Conservation (phyloP, 2,329 filamentous ascomycete species). For the Leptographium procerum region DNA sequence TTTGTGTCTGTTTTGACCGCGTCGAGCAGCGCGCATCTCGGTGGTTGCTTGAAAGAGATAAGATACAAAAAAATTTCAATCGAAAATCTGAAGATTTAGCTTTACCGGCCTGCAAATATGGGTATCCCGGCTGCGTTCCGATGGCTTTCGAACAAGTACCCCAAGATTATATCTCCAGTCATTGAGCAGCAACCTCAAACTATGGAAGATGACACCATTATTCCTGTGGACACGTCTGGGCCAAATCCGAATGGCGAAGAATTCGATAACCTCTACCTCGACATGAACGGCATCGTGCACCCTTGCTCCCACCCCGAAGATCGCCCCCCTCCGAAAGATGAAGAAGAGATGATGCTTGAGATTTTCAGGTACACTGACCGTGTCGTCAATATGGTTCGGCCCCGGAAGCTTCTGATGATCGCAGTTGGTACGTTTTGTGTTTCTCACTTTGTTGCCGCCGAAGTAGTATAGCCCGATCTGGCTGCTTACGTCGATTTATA, state of each 20-base stretch:
- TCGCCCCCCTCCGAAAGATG: slow-evolving; percentile 76
- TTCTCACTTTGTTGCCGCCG: neutral
- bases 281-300: slow-evolving; percentile 99
- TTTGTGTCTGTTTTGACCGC: neutral
- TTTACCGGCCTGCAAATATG: slow-evolving; percentile 41
- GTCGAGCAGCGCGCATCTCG: neutral
- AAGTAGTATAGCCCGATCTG: no score
- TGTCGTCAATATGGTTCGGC: slow-evolving; percentile 96
- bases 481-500: neutral
- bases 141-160: slow-evolving; percentile 95
- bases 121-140: slow-evolving; percentile 91
- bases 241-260: slow-evolving; percentile 97
- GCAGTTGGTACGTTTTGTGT: slow-evolving; percentile 62
- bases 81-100: neutral
- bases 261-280: slow-evolving; percentile 93
- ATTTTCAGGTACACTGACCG: slow-evolving; percentile 98
- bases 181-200: slow-evolving; percentile 73
- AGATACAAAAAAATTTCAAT: neutral
- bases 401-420: slow-evolving; percentile 92
- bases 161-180: slow-evolving; percentile 90
- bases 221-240: slow-evolving; percentile 73
- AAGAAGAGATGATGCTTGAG: slow-evolving; percentile 99
- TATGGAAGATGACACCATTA: slow-evolving; percentile 67
- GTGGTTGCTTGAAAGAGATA: neutral
- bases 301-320: slow-evolving; percentile 97